Base-by-base conservation (phyloP, 352 stramenopile genomes). In the Globisporangium camurandrum region DNA sequence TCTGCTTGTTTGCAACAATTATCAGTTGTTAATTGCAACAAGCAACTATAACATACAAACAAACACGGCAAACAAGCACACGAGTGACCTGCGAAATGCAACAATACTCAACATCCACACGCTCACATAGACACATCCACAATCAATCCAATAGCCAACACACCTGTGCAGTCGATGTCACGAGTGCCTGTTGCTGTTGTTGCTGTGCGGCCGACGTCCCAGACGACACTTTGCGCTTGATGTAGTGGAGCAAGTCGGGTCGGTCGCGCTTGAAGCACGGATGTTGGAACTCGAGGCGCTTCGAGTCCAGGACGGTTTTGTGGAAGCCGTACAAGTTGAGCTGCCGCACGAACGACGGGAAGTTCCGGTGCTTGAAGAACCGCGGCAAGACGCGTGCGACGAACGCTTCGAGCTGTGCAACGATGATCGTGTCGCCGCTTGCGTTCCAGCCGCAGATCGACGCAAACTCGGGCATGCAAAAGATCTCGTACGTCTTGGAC, bases 321-420 rank as follows among this genome's bases (percentile, higher is more conserved):
- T 93, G 76, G 63, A 97, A 97, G 46, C 89, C 86, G 57, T 97
- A 95, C 50, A 97, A 82, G 61, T 97, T 97, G 27, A 97, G 71
- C 68, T 97, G 89, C 16, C 89, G 85, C 56, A 97, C 87, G 48
- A 97, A 97, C n/a, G 84, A 96, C 49, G 86, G 81, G 54, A 96
- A 95, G 65, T 97, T 97, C 51, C 78, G 80, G 67, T 97, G 88
- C 66, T 96, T 96, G 54, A 96, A 96, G 61, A 95, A 95, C 2
- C 85, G 67, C 39, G 83, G 85, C 50, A 97, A 62, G 54, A 96
- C 82, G 66, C 88, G 75, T 28, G 78, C 66, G 38, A 90, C 75
- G 45, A 95, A 93, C 23, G 77, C 64, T 53, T 88, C 78, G 19
- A 93, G 66, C 58, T 95, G 75, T 51, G 74, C 81, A 56, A 97